A percentile compares a stretch with the other conserved stretches of the same genome.
Evolutionary conservation across 2,329 filamentous ascomycete species (phyloP).

Genomic region (Fusarium neocosmosporiellum): DNA sequence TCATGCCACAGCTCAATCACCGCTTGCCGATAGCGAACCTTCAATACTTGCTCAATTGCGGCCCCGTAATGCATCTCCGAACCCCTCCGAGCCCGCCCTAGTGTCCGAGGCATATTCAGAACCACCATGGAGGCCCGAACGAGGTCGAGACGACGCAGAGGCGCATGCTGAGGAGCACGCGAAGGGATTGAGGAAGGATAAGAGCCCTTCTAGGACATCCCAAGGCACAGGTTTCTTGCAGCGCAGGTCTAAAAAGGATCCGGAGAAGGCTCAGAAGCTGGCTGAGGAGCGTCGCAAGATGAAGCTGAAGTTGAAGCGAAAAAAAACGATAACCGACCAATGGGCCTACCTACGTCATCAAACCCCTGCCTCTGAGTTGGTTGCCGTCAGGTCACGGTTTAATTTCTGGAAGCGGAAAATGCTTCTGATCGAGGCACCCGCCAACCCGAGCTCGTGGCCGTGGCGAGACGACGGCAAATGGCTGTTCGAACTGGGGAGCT

Average conservation of each 20-base stretch:
- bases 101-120: not conserved
- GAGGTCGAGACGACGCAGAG: not conserved
- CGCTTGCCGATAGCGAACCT: conserved; percentile 5
- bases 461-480: conserved; percentile 44
- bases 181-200: not conserved
- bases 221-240: not conserved
- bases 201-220: not conserved
- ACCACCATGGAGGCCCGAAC: not conserved
- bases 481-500: conserved; percentile 46
- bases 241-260: not conserved
- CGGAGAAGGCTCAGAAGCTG: conserved; percentile 6
- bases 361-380: conserved; percentile 36
- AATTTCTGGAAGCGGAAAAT: conserved; percentile 47
- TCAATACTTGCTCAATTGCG: conserved; percentile 35
- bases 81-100: conserved; percentile 5
- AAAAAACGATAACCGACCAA: conserved; percentile 37
- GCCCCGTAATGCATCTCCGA: conserved; percentile 12
- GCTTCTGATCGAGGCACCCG: conserved; percentile 30
- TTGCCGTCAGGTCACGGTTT: conserved; percentile 37
- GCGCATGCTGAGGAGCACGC: not conserved
- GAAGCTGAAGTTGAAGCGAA: conserved; percentile 9
- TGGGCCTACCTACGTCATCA: conserved; percentile 49
- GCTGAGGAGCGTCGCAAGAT: conserved; percentile 4
- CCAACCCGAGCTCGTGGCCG: conserved; percentile 32
- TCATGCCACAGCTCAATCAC: conserved; percentile 3